Evolutionary conservation across 2,329 filamentous ascomycete species (phyloP).

Genomic region (Orbilia ellipsospora): DNA sequence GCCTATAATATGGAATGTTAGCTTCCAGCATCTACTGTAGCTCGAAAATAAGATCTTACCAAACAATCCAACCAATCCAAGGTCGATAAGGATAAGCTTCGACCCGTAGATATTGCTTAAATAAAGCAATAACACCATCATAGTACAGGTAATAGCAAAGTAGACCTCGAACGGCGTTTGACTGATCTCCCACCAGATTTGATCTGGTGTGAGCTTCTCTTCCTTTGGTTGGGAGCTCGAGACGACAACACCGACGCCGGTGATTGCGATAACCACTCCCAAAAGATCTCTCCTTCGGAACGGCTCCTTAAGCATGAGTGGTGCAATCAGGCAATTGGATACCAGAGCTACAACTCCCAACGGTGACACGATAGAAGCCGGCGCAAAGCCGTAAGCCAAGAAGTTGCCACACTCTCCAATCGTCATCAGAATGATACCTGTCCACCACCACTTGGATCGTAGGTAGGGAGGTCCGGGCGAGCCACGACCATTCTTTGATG

Average conservation of each 20-base stretch:
- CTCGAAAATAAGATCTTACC: conserved; percentile 69
- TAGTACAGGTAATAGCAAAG: conserved; percentile 76
- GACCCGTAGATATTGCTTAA: conserved; percentile 85
- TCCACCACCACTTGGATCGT: conserved; percentile 94
- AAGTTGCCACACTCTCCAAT: conserved; percentile 96
- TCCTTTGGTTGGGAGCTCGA: conserved; percentile 72
- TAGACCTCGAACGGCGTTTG: conserved; percentile 92
- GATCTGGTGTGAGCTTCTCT: conserved; percentile 77
- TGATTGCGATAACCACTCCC: conserved; percentile 87
- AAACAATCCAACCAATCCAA: conserved; percentile 92
- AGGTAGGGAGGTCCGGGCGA: conserved; percentile 76
- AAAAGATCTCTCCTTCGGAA: conserved; percentile 87
- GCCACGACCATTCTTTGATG: conserved; percentile 60
- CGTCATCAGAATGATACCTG: conserved; percentile 90
- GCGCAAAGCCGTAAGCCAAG: conserved; percentile 95
- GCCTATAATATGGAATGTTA: conserved; percentile 66
- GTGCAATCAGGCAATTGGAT: conserved; percentile 96
- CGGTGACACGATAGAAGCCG: conserved; percentile 95
- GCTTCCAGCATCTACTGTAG: conserved; percentile 32
- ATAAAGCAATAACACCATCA: conserved; percentile 83
- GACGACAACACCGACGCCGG: conserved; percentile 90
- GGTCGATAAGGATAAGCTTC: conserved; percentile 86
- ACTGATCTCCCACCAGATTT: conserved; percentile 89
- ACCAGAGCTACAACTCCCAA: conserved; percentile 96
- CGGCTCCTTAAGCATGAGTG: conserved; percentile 88